A percentile compares a stretch with the other conserved stretches of the same genome.
These are phyloP conservation scores for Hyaloscypha bicolor DNA, from an alignment of 495 filamentous ascomycete genomes.

Conservation along the genomic window DNA sequence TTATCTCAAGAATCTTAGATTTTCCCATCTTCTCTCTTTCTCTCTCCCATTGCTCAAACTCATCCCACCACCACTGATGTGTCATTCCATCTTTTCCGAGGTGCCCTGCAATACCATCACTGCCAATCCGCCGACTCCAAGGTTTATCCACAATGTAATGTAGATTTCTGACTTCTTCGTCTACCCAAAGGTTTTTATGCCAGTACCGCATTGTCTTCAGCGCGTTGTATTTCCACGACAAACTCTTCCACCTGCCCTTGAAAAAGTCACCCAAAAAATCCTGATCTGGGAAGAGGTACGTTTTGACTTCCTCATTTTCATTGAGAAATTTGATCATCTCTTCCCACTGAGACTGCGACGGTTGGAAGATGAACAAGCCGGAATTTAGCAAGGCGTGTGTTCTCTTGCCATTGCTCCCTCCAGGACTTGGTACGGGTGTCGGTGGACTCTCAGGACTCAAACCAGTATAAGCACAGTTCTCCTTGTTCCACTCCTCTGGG, in stretches of 20 bases:
- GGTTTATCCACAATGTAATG: slow-evolving; percentile 62
- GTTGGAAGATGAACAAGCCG: slow-evolving; percentile 43
- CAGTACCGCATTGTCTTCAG: slow-evolving; percentile 55
- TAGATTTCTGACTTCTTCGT: slow-evolving; percentile 48
- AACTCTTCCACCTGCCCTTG: slow-evolving; percentile 40
- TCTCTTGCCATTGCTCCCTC: slow-evolving; percentile 12
- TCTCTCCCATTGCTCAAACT: slow-evolving; percentile 17
- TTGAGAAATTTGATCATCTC: slow-evolving; percentile 43
- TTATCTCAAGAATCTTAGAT: neutral
- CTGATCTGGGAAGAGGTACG: slow-evolving; percentile 54
- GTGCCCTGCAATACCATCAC: slow-evolving; percentile 47
- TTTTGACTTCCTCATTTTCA: slow-evolving; percentile 34
- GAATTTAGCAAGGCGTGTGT: slow-evolving; percentile 45
- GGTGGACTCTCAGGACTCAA: slow-evolving; percentile 34
- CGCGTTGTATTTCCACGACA: slow-evolving; percentile 56
- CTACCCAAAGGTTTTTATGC: slow-evolving; percentile 56
- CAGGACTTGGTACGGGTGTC: slow-evolving; percentile 25
- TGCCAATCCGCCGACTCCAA: slow-evolving; percentile 47
- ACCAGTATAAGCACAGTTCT: slow-evolving; percentile 53
- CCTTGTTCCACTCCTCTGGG: slow-evolving; percentile 45
- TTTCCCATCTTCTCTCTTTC: neutral
- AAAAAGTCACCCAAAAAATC: slow-evolving; percentile 55
- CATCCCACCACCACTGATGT: slow-evolving; percentile 22
- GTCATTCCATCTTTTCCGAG: slow-evolving; percentile 26
- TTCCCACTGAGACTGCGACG: slow-evolving; percentile 39